Evolutionary conservation across 2,329 filamentous ascomycete genomes (phyloP).

Genomic region (Scedosporium minutisporum): DNA sequence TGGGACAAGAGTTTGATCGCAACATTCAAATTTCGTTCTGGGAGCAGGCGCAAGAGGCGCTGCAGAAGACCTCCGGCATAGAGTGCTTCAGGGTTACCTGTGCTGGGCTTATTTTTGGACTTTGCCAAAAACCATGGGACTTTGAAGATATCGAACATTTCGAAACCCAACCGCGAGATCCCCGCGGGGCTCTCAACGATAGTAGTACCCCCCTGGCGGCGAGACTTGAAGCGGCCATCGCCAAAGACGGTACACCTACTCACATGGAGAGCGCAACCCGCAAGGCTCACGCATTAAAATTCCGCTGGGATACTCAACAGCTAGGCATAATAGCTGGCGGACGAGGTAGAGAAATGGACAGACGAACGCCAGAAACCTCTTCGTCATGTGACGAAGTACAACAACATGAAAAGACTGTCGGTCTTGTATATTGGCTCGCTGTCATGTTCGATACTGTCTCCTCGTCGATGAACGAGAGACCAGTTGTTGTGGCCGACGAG

Average conservation of each 20-base stretch:
- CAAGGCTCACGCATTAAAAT: constrained; percentile 28
- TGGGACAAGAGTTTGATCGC: constrained; percentile 26
- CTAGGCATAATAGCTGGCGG: background rate
- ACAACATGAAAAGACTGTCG: constrained; percentile 32
- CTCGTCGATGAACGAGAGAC: constrained; percentile 36
- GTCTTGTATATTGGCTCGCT: constrained; percentile 47
- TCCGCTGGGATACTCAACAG: constrained; percentile 17
- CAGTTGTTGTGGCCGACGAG: constrained; percentile 28
- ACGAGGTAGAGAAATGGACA: constrained; percentile 3
- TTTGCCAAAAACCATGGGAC: constrained; percentile 23
- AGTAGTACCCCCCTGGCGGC: background rate
- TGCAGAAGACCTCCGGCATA: constrained; percentile 24
- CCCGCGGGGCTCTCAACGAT: background rate
- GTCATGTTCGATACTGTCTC: constrained; percentile 51
- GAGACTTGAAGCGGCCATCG: background rate
- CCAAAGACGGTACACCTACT: constrained; percentile 20
- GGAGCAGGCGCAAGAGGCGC: constrained; percentile 25
- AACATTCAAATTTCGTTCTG: constrained; percentile 26
- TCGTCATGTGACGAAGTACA: background rate
- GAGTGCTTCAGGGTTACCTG: constrained; percentile 27
- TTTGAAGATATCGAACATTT: constrained; percentile 1
- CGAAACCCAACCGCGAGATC: background rate
- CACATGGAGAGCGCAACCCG: constrained; percentile 27
- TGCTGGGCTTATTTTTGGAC: constrained; percentile 27
- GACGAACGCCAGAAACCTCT: too few relatives aligned